These are phyloP conservation scores for Rheum nobile DNA, from an alignment of 148 eudicot genomes.

Conservation along the genomic window DNA sequence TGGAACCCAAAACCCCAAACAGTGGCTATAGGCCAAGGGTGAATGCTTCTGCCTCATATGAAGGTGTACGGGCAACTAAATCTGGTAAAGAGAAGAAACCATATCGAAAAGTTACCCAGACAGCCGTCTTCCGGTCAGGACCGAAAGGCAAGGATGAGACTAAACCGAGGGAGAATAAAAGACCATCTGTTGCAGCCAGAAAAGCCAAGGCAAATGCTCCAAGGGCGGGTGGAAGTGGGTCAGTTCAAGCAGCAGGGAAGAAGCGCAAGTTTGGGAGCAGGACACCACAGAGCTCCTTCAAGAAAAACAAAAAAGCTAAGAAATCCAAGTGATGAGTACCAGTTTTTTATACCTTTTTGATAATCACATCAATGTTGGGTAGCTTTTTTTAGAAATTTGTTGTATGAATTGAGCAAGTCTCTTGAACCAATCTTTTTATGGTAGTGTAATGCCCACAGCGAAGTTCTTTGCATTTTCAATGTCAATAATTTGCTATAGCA, in stretches of 20 bases:
- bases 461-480: not conserved
- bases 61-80: conserved; percentile 82
- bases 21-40: conserved; percentile 20
- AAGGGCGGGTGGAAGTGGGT: conserved; percentile 19
- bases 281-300: conserved; percentile 39
- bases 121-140: conserved; percentile 23
- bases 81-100: conserved; percentile 54
- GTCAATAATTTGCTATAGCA: not conserved
- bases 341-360: not conserved
- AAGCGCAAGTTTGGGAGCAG: conserved; percentile 61
- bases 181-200: conserved; percentile 85
- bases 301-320: conserved; percentile 55
- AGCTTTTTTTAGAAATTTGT: not conserved
- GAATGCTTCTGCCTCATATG: conserved; percentile 42
- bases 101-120: conserved; percentile 15
- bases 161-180: conserved; percentile 33
- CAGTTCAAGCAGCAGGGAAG: conserved; percentile 30
- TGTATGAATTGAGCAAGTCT: not conserved
- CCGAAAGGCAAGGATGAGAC: conserved; percentile 7
- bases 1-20: conserved; percentile 18
- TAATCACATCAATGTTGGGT: not conserved
- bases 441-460: not conserved
- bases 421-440: not conserved
- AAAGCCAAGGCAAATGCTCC: conserved; percentile 48
- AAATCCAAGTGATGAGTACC: conserved; percentile 22